Conservation (phyloP, 208 protist genomes). For the Perkinsela sp. region DNA sequence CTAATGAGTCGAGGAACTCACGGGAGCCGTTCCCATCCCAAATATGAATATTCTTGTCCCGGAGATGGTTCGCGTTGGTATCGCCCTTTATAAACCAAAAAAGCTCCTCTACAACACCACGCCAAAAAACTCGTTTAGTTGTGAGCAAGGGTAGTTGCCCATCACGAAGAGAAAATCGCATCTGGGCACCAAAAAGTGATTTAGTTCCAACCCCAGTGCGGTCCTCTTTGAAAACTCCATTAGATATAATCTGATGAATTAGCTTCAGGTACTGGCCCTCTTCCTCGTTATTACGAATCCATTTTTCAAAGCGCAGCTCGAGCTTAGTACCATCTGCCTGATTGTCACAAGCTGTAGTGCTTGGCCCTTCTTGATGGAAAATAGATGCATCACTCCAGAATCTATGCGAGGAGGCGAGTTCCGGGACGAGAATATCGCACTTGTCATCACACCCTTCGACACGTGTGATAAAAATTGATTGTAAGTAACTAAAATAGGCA, state of each 20-base stretch:
- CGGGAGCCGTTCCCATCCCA: slow-evolving; percentile 90
- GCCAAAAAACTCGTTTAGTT: slow-evolving; percentile 94
- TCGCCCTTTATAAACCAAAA: slow-evolving; percentile 88
- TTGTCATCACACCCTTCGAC: slow-evolving; percentile 10
- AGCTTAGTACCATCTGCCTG: slow-evolving; percentile 9
- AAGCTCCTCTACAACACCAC: slow-evolving; percentile 83
- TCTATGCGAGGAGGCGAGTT: slow-evolving; percentile 8
- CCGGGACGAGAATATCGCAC: slow-evolving; percentile 23
- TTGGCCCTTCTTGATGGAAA: background rate
- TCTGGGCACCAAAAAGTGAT: slow-evolving; percentile 78
- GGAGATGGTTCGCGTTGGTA: slow-evolving; percentile 71
- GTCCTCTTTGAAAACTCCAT: slow-evolving; percentile 51
- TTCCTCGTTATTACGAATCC: slow-evolving; percentile 39
- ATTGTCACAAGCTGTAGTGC: slow-evolving; percentile 1
- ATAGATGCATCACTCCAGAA: background rate
- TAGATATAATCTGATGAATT: slow-evolving; percentile 33
- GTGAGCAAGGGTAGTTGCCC: slow-evolving; percentile 80
- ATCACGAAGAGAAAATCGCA: slow-evolving; percentile 79
- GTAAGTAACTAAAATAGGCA: slow-evolving; percentile 9
- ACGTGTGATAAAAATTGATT: slow-evolving; percentile 30
- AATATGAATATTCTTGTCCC: slow-evolving; percentile 73
- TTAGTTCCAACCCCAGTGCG: slow-evolving; percentile 82
- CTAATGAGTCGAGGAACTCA: slow-evolving; percentile 76
- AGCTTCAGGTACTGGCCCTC: slow-evolving; percentile 73
- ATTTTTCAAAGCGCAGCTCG: slow-evolving; percentile 19